Conservation (phyloP, 352 stramenopile species). For the Aphanomyces stellatus region DNA sequence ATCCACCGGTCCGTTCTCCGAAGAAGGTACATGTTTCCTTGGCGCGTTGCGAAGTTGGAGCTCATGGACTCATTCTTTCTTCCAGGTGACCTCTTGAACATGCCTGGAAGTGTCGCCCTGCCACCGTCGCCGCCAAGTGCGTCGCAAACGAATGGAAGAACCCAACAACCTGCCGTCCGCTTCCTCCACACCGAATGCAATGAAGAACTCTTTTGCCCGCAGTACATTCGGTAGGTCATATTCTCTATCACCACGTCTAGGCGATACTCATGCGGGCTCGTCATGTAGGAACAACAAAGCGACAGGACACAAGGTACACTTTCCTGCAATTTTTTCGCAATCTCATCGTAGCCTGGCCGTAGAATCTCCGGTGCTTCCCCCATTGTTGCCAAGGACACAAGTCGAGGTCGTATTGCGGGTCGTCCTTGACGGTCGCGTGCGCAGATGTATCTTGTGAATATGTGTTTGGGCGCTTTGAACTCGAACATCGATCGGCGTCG, state of each 20-base stretch:
- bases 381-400: constrained; percentile 13
- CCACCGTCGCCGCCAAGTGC: neutral
- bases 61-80: no score
- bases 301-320: constrained; percentile 1
- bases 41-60: no score
- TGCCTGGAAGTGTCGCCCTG: neutral
- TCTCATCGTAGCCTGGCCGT: neutral
- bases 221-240: neutral
- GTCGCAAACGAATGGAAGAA: neutral
- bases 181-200: constrained; percentile 10
- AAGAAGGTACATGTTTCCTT: neutral
- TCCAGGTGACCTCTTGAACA: no score
- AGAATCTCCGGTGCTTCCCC: neutral
- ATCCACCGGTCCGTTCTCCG: no score
- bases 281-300: constrained; percentile 15
- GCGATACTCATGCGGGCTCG: neutral
- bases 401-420: constrained; percentile 1
- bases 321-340: neutral
- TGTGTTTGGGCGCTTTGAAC: constrained; percentile 3
- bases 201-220: constrained; percentile 3
- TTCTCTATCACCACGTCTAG: neutral
- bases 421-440: neutral
- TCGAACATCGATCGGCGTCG: neutral
- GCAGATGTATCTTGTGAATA: constrained; percentile 5
- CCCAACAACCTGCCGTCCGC: neutral